Evolutionary conservation across 192 early-diverging fungal species (phyloP).

Genomic region (Oehlia diaphana): DNA sequence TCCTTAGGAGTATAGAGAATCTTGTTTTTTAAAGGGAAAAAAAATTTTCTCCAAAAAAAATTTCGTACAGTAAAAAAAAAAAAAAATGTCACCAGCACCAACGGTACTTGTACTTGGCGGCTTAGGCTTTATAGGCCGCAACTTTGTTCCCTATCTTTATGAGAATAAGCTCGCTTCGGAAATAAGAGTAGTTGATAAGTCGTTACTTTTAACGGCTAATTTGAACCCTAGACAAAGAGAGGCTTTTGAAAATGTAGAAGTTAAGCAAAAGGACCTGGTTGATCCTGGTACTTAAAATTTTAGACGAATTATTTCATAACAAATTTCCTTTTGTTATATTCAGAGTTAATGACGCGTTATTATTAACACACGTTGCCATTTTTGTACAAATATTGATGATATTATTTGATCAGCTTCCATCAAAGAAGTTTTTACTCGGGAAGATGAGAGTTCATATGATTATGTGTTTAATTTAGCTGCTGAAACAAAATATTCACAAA

Average conservation of each 20-base stretch:
- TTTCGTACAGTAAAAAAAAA: background rate
- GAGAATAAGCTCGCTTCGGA: slow-evolving; percentile 60
- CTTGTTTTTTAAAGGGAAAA: background rate
- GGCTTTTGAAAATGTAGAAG: slow-evolving; percentile 74
- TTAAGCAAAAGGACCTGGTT: slow-evolving; percentile 76
- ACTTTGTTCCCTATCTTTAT: slow-evolving; percentile 70
- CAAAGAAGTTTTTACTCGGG: slow-evolving; percentile 68
- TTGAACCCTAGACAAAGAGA: slow-evolving; percentile 60
- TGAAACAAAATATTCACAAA: slow-evolving; percentile 91
- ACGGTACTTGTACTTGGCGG: slow-evolving; percentile 80
- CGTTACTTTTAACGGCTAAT: slow-evolving; percentile 78
- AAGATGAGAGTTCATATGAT: slow-evolving; percentile 75
- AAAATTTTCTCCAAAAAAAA: background rate
- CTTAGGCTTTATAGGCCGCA: slow-evolving; percentile 83
- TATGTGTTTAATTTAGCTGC: slow-evolving; percentile 95
- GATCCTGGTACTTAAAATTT: slow-evolving; percentile 55
- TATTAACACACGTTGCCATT: background rate
- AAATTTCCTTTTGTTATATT: background rate
- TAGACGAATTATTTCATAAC: background rate
- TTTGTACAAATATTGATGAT: background rate
- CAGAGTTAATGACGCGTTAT: background rate
- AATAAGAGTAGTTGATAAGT: slow-evolving; percentile 81
- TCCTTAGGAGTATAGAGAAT: background rate
- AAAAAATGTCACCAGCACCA: slow-evolving; percentile 44
- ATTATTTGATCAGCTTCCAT: slow-evolving; percentile 56